Conservation (phyloP, 1,139 yeast genomes). For the Magnusiomyces fungicola region DNA sequence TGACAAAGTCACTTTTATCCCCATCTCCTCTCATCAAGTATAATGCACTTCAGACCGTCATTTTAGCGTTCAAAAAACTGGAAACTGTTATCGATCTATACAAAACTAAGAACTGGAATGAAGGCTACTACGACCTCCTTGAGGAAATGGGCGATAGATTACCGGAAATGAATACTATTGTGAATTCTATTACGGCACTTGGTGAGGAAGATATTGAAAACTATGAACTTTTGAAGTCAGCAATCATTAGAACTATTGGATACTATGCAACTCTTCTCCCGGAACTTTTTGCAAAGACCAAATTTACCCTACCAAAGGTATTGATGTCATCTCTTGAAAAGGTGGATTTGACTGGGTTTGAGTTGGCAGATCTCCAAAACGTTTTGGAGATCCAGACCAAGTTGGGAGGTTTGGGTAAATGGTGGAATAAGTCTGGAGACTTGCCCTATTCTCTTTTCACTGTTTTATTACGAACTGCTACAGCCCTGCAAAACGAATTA, state of each 20-base stretch:
- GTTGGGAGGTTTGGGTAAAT: conserved; percentile 40
- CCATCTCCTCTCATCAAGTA: conserved; percentile 57
- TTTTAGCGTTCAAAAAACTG: conserved; percentile 49
- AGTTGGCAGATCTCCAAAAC: conserved; percentile 28
- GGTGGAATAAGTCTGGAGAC: conserved; percentile 50
- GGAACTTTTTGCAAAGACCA: conserved; percentile 17
- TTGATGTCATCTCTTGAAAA: conserved; percentile 16
- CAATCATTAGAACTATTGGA: conserved; percentile 21
- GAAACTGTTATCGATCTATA: conserved; percentile 36
- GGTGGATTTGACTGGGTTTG: conserved; percentile 22
- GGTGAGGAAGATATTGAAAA: conserved; percentile 20
- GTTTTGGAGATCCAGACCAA: conserved; percentile 30
- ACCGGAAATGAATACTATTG: conserved; percentile 42
- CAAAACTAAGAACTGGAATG: conserved; percentile 37
- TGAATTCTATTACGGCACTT: conserved; percentile 34
- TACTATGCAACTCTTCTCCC: conserved; percentile 22
- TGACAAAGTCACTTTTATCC: conserved; percentile 51
- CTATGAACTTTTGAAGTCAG: conserved; percentile 36
- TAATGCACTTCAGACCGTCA: conserved; percentile 53
- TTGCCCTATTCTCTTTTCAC: conserved; percentile 50
- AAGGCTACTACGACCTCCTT: conserved; percentile 33
- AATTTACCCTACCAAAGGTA: conserved; percentile 20
- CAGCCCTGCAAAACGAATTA: conserved; percentile 27
- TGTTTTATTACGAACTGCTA: conserved; percentile 46
- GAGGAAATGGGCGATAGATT: conserved; percentile 35